These are phyloP conservation scores for Lasiodiplodia sp. DNA, from an alignment of 2,329 filamentous ascomycete genomes.

Conservation along the genomic window DNA sequence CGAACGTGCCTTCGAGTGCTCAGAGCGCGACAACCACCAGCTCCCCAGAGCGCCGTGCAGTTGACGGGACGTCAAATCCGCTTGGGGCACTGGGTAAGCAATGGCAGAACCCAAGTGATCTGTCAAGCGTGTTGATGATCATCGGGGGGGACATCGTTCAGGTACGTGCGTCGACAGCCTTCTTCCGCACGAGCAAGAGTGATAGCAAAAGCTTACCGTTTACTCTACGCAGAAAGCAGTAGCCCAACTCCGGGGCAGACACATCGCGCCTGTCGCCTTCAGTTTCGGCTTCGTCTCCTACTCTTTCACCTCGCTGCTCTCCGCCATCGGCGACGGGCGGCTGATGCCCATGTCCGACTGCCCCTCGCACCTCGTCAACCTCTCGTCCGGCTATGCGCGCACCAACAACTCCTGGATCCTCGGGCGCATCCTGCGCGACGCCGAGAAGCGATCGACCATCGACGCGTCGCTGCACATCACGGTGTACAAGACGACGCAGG, in stretches of 20 bases:
- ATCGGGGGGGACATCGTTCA: slow-evolving; percentile 1
- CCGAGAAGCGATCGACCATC: not conserved
- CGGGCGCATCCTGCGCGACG: slow-evolving; percentile 24
- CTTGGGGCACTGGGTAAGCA: not conserved
- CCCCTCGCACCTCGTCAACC: slow-evolving; percentile 10
- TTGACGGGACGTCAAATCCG: not conserved
- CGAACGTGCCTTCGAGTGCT: not conserved
- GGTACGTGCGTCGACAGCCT: not conserved
- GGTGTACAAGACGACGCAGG: not conserved
- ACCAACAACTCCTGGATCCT: slow-evolving; percentile 24
- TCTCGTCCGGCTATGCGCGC: not conserved
- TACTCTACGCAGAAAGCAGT: not conserved
- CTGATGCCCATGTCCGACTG: slow-evolving; percentile 26
- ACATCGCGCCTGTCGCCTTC: not conserved
- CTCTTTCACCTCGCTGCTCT: slow-evolving; percentile 19
- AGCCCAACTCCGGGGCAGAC: not conserved
- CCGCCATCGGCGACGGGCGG: slow-evolving; percentile 19
- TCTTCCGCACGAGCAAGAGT: not conserved
- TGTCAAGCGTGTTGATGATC: slow-evolving; percentile 5
- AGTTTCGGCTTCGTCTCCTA: slow-evolving; percentile 28
- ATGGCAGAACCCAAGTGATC: slow-evolving; percentile 2
- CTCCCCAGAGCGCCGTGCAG: not conserved
- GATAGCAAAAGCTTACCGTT: not conserved
- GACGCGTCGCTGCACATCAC: not conserved
- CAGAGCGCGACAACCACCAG: not conserved